phyloP scores from a whole-genome alignment of 805 yeast genomes.

The Candida rishiriensis region DNA sequence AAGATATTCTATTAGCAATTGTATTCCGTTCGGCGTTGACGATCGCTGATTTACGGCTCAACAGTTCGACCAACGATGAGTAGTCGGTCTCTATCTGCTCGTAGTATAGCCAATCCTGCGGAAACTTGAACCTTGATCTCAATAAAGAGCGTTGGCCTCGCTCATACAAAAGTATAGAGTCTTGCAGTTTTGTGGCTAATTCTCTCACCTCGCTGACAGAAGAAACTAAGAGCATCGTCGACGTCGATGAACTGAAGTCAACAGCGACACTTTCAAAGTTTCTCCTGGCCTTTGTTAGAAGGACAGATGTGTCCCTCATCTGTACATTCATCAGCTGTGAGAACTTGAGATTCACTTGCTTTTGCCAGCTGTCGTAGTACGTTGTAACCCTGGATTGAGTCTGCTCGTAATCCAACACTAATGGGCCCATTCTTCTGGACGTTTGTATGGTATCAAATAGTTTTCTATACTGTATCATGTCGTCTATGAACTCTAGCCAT shows the following conservation, averaged over 20 bases:
- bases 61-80: slow-evolving; percentile 37
- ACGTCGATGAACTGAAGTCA: slow-evolving; percentile 35
- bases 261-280: slow-evolving; percentile 33
- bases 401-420: slow-evolving; percentile 42
- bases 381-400: slow-evolving; percentile 46
- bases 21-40: slow-evolving; percentile 36
- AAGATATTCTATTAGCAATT: slow-evolving; percentile 37
- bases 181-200: slow-evolving; percentile 20
- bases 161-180: slow-evolving; percentile 18
- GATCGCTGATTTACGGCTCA: slow-evolving; percentile 21
- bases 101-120: slow-evolving; percentile 50
- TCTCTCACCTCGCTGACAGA: slow-evolving; percentile 31
- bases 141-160: slow-evolving; percentile 27
- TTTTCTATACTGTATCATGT: slow-evolving; percentile 38
- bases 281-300: slow-evolving; percentile 31
- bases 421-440: slow-evolving; percentile 34
- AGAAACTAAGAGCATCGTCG: slow-evolving; percentile 35
- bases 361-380: slow-evolving; percentile 59
- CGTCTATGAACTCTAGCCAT: slow-evolving; percentile 48
- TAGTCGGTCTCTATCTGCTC: slow-evolving; percentile 60
- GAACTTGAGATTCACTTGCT: slow-evolving; percentile 37
- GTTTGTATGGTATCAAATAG: slow-evolving; percentile 50
- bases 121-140: slow-evolving; percentile 43
- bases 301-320: slow-evolving; percentile 28
- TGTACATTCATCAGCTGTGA: slow-evolving; percentile 32